These are phyloP conservation scores for Leonotis leonurus DNA, from an alignment of 257 asterid species.

Conservation along the genomic window DNA sequence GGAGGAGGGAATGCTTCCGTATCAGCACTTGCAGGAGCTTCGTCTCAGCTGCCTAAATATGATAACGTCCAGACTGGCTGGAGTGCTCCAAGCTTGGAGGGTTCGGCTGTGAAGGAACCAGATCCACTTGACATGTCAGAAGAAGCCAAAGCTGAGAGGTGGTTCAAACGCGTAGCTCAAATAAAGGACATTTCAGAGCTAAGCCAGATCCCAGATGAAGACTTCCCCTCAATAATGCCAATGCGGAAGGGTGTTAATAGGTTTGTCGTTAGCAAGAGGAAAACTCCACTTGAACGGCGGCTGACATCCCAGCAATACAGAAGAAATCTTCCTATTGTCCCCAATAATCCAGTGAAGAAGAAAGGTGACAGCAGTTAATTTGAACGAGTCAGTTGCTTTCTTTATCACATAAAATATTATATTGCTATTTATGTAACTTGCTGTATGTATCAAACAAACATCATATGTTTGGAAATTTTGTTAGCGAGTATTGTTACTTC, in stretches of 20 bases:
- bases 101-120: conserved; percentile 67
- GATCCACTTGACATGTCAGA: conserved; percentile 92
- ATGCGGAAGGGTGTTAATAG: conserved; percentile 93
- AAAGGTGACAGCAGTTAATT: conserved; percentile 31
- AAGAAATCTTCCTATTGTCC: conserved; percentile 63
- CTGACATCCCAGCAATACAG: conserved; percentile 68
- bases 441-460: background rate
- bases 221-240: conserved; percentile 93
- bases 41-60: conserved; percentile 17
- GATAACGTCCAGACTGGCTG: conserved; percentile 31
- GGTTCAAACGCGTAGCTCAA: conserved; percentile 93
- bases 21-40: conserved; percentile 9
- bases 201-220: conserved; percentile 92
- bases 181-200: conserved; percentile 90
- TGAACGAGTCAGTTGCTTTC: background rate
- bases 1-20: conserved; percentile 12
- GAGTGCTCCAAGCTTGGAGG: conserved; percentile 66
- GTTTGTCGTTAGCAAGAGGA: conserved; percentile 94
- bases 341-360: conserved; percentile 43
- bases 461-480: no score
- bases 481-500: background rate
- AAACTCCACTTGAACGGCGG: conserved; percentile 87
- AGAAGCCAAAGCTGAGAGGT: conserved; percentile 93
- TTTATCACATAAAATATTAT: background rate
- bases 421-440: conserved; percentile 3